A percentile compares a stretch with the other conserved stretches of the same genome.
phyloP scores from a whole-genome alignment of 176 grass and related monocot species.

The Carex pumila region DNA sequence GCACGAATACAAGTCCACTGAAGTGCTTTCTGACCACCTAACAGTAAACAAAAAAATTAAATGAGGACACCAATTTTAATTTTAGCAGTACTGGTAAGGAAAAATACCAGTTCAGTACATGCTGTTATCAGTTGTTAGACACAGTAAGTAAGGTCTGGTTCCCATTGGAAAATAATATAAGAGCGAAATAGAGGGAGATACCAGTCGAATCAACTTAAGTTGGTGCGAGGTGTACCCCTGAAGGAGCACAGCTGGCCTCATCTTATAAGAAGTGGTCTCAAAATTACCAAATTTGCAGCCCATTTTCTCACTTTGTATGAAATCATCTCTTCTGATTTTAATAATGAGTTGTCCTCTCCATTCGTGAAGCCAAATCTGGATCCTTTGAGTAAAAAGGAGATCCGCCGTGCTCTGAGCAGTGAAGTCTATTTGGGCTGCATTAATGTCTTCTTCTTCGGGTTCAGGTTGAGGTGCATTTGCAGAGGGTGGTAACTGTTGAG shows the following conservation, averaged over 20 bases:
- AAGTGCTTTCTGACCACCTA: conserved; percentile 82
- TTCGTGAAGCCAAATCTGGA: conserved; percentile 58
- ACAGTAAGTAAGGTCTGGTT: not conserved
- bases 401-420: conserved; percentile 44
- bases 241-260: conserved; percentile 61
- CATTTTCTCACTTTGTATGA: conserved; percentile 3
- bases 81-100: too few relatives aligned
- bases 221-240: conserved; percentile 73
- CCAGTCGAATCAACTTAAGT: conserved; percentile 70
- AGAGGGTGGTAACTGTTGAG: conserved; percentile 27
- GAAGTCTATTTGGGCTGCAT: conserved; percentile 9
- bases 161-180: not conserved
- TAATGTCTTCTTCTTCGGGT: too few relatives aligned
- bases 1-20: conserved; percentile 58
- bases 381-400: conserved; percentile 73
- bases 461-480: not conserved
- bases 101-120: too few relatives aligned
- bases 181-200: conserved; percentile 10
- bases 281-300: conserved; percentile 29
- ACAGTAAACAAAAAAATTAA: not conserved
- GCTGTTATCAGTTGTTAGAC: too few relatives aligned
- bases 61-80: too few relatives aligned
- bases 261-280: conserved; percentile 78
- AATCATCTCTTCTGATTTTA: too few relatives aligned
- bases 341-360: conserved; percentile 26